Evolutionary conservation across 768 basidiomycete species (phyloP), one percentile per base, ranked within the genome.

Genomic region (Panus rudis): DNA sequence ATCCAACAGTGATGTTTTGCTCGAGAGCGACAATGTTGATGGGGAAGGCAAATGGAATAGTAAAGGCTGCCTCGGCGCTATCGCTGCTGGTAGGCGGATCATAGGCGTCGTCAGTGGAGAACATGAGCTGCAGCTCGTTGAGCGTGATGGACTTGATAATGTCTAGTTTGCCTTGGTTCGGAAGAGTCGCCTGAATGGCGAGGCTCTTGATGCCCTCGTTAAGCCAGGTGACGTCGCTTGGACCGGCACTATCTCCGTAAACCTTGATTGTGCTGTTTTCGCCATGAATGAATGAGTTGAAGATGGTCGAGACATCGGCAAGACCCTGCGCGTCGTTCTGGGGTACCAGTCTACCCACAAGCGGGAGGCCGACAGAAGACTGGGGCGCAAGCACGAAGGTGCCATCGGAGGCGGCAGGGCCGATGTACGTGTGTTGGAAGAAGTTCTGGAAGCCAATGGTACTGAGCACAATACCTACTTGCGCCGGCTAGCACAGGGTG

Each of bases 221-320:
- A 19, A 87, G 63, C 84, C 84, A 87, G 4, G 75, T 72, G 11
- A 84, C 82, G 48, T 73, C 73, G 39, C 65, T 63, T 1, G 79
- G 68, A 12, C 77, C 78, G 4, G 78, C 80, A 43, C 71, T 70
- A 24, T 71, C 68, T 12, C 84, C 83, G 21, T 72, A 68, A 7
- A 86, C 80, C 14, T 64, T 55, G 16, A 85, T 70, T 45, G 71
- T 57, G 48, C 76, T 82, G 53, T 81, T 70, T 53, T 75, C 63
- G 2, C 83, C 84, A 27, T 81, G 78, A 0, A 87, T 69, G 54
- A 82, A 87, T 39, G 73, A 76, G 50, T 83, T 85, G 66, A 87
- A 87, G 24, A 87, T 67, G 10, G 62, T 56, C 0, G 83, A 84
- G 6, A 87, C 76, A 1, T 66, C 66, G 1, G 69, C 69, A 30